These are phyloP conservation scores for Solanum pinnatisectum DNA, from an alignment of 257 asterid genomes.

Conservation along the genomic window DNA sequence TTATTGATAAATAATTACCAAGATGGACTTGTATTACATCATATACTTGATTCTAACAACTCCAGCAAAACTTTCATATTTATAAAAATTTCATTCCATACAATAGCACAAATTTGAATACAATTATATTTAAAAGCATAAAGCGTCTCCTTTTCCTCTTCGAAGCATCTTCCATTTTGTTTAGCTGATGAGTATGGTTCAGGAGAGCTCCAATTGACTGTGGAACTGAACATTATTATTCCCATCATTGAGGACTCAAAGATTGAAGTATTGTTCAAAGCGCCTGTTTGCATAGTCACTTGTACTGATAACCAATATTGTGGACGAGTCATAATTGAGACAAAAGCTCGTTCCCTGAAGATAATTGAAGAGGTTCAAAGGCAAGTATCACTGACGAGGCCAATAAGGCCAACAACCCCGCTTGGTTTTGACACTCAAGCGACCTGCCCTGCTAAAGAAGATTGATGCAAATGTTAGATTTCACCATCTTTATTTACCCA, in stretches of 20 bases:
- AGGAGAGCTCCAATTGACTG: slow-evolving; percentile 82
- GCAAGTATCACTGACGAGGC: slow-evolving; percentile 45
- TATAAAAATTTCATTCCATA: no score
- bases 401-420: slow-evolving; percentile 31
- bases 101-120: no score
- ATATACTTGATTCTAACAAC: no score
- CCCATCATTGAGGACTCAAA: slow-evolving; percentile 60
- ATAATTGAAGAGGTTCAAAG: slow-evolving; percentile 68
- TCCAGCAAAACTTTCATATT: no score
- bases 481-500: no score
- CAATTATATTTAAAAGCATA: no score
- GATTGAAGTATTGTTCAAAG: slow-evolving; percentile 45
- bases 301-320: slow-evolving; percentile 93
- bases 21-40: no score
- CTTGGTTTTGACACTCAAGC: no score
- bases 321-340: slow-evolving; percentile 92
- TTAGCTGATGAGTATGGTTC: slow-evolving; percentile 74
- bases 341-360: slow-evolving; percentile 62
- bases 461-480: no score
- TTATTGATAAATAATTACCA: no score
- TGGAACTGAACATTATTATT: slow-evolving; percentile 18
- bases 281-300: slow-evolving; percentile 70
- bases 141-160: no score
- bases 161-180: not conserved
- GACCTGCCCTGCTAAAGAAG: no score